A percentile compares a stretch with the other conserved stretches of the same genome.
Evolutionary conservation across 345 rosid species (phyloP).

Genomic region (Raphanus sativus): DNA sequence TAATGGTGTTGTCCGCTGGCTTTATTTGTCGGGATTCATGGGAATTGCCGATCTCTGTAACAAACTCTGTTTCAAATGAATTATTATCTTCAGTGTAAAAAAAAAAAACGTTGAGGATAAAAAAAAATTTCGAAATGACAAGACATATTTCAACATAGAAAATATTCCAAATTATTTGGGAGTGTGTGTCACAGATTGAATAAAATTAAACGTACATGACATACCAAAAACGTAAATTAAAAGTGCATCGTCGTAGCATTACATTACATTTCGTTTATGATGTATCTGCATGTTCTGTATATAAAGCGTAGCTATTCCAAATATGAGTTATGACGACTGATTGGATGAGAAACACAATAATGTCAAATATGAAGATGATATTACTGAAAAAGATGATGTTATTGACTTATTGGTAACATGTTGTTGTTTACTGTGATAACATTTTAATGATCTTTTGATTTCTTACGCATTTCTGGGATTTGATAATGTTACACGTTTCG

Average conservation of each 20-base stretch:
- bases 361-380: neutral
- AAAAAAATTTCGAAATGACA: neutral
- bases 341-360: neutral
- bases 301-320: neutral
- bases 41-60: too few species aligned
- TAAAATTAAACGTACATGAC: neutral
- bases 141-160: neutral
- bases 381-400: neutral
- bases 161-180: neutral
- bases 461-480: slow-evolving; percentile 6
- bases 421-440: neutral
- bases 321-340: neutral
- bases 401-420: neutral
- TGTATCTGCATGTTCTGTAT: neutral
- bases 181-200: neutral
- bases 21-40: too few species aligned
- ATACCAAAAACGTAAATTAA: neutral
- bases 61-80: too few species aligned
- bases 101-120: too few species aligned
- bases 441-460: neutral
- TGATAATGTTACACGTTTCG: slow-evolving; percentile 12
- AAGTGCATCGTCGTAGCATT: neutral
- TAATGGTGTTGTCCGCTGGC: too few species aligned
- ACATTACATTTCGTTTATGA: neutral
- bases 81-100: too few species aligned